Conservation (phyloP, 1,284 basidiomycete genomes). For the Pseudozyma hubeiensis region DNA sequence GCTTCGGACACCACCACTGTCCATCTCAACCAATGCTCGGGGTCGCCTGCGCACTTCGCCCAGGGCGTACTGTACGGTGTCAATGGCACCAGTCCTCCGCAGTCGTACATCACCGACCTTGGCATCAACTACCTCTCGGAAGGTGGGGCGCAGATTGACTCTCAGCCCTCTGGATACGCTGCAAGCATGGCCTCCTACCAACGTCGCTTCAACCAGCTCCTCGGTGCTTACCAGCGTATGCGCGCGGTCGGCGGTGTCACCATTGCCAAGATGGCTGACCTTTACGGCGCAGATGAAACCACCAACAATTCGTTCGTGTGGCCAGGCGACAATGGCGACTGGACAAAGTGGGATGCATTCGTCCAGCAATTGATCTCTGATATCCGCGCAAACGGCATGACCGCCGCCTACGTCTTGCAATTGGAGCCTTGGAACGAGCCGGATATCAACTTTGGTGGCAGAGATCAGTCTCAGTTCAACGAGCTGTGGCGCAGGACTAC, state of each 20-base stretch:
- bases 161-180: conserved; percentile 21
- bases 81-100: conserved; percentile 22
- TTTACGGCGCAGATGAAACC: conserved; percentile 26
- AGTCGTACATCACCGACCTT: conserved; percentile 19
- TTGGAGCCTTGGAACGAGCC: conserved; percentile 28
- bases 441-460: conserved; percentile 22
- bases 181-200: conserved; percentile 13
- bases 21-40: conserved; percentile 16
- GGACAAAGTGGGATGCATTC: conserved; percentile 27
- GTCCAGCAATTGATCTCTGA: conserved; percentile 27
- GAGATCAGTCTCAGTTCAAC: conserved; percentile 19
- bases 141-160: conserved; percentile 25
- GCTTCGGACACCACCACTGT: conserved; percentile 26
- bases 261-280: conserved; percentile 28
- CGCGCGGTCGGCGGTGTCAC: conserved; percentile 15
- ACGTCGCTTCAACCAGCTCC: conserved; percentile 13
- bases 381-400: conserved; percentile 18
- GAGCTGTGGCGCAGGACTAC: conserved; percentile 18
- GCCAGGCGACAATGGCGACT: conserved; percentile 30
- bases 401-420: conserved; percentile 11
- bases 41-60: conserved; percentile 17
- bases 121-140: conserved; percentile 25
- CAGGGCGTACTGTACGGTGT: conserved; percentile 28
- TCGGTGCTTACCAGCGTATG: conserved; percentile 19
- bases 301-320: conserved; percentile 7